Base-by-base conservation (phyloP, 2,329 filamentous ascomycete genomes). In the Trichoderma sp. region DNA sequence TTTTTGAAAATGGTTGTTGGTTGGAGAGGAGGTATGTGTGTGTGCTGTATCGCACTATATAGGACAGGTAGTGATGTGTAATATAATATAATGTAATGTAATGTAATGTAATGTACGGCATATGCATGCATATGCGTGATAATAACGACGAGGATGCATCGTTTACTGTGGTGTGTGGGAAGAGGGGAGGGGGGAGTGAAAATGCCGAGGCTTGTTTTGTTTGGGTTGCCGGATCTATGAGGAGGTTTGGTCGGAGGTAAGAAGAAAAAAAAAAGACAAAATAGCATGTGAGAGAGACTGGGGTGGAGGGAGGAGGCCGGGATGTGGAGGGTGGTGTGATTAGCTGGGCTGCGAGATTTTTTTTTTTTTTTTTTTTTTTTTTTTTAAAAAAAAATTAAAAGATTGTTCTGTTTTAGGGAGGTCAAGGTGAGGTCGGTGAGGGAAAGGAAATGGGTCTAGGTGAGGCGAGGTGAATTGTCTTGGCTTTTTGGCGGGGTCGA, bases 121-220 rank as follows among this genome's bases (percentile, higher is more conserved):
- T 54, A 27, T 54, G 48, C 60, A 64, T 64, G 60, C 60, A 64
- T 64, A 54, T 64, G 60, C 48, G 48, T 64, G 25, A 54, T 64
- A 64, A 25, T 39, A 58, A 27, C 22, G 27, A 29, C 29, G 37
- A 37, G n/a, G 15, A 35, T 54, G 27, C 50, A 57, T 39, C 39
- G 34, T 56, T 27, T 19, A 22, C 22, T 25, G 15, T 8, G 34
- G 22, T 53, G 12, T 34, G 19, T 32, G 34, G 17, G 37, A n/a
- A 32, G 37, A 27, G 19, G 48, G 35, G 34, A 13, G 50, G 17
- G 25, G 25, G 58, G 35, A 22, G n/a, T 10, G n/a, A 9, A 56
- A 34, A 56, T 64, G 61, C 61, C 61, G 61, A 64, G 61, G 61
- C 37, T 56, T 64, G 48, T 4, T 45, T 45, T n/a, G n/a, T 37